A percentile compares a stretch with the other conserved stretches of the same genome.
These are phyloP conservation scores for Extremus antarcticus DNA, from an alignment of 495 filamentous ascomycete species.

Conservation along the genomic window DNA sequence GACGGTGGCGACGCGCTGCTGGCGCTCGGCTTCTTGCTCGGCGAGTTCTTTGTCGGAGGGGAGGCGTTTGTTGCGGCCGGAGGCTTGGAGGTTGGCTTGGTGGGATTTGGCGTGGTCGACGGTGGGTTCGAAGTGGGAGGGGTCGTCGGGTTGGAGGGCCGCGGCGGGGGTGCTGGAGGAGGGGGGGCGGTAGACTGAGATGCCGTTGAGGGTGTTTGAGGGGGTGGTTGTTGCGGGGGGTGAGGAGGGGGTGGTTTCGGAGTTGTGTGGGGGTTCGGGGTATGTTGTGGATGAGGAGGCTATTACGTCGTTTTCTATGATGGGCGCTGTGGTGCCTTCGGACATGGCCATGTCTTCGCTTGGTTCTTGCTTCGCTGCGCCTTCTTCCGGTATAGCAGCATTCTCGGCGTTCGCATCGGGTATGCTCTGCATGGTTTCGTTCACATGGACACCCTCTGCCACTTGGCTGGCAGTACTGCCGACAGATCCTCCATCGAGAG, in stretches of 20 bases:
- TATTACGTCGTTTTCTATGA: slow-evolving; percentile 16
- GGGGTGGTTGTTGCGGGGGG: slow-evolving; percentile 13
- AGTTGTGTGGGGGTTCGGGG: slow-evolving; percentile 22
- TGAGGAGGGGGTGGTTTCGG: slow-evolving; percentile 18
- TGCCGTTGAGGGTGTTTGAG: slow-evolving; percentile 24
- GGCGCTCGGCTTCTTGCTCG: slow-evolving; percentile 44
- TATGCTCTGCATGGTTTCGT: not conserved
- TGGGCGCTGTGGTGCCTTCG: slow-evolving; percentile 11
- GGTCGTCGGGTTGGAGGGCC: slow-evolving; percentile 50
- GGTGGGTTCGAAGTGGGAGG: slow-evolving; percentile 69
- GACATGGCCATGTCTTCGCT: not conserved
- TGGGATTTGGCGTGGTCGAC: slow-evolving; percentile 76
- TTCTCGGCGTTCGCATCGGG: slow-evolving; percentile 4
- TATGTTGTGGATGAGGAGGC: slow-evolving; percentile 15
- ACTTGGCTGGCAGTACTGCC: slow-evolving; percentile 4
- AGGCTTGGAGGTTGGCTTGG: slow-evolving; percentile 56
- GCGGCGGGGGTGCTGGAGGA: slow-evolving; percentile 62
- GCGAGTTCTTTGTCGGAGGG: slow-evolving; percentile 57
- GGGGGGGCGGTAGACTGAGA: slow-evolving; percentile 69
- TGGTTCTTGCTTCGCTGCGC: not conserved
- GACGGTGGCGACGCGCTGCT: slow-evolving; percentile 50
- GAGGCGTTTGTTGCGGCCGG: slow-evolving; percentile 56
- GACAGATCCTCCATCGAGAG: slow-evolving; percentile 13
- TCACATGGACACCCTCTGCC: not conserved
- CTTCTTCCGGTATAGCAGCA: slow-evolving; percentile 2